Evolutionary conservation across 2,329 filamentous ascomycete species (phyloP).

Genomic region (Graphium sp.): DNA sequence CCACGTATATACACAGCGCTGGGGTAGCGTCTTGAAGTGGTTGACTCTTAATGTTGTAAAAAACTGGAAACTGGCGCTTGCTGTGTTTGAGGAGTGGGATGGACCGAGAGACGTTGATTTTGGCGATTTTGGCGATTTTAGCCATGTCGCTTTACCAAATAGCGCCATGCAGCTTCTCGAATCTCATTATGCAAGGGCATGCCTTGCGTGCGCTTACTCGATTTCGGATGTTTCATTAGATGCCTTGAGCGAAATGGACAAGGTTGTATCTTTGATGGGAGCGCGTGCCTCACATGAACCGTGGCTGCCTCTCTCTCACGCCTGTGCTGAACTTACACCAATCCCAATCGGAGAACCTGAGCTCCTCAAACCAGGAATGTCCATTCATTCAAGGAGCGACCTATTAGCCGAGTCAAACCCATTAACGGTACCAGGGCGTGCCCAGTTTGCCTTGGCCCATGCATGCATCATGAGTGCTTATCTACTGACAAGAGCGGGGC

Average conservation of each 20-base stretch:
- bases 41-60: slow-evolving; percentile 39
- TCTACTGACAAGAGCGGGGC: slow-evolving; percentile 32
- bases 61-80: slow-evolving; percentile 45
- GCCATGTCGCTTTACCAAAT: too few relatives aligned
- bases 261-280: too few relatives aligned
- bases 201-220: slow-evolving; percentile 50
- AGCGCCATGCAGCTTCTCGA: slow-evolving; percentile 42
- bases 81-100: slow-evolving; percentile 54
- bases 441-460: slow-evolving; percentile 41
- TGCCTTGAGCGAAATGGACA: slow-evolving; percentile 27
- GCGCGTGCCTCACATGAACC: too few relatives aligned
- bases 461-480: slow-evolving; percentile 45
- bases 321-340: too few relatives aligned
- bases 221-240: slow-evolving; percentile 41
- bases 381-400: too few relatives aligned
- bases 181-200: slow-evolving; percentile 47
- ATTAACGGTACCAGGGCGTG: slow-evolving; percentile 42
- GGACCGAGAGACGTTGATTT: slow-evolving; percentile 56
- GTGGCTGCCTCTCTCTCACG: too few relatives aligned
- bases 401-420: slow-evolving; percentile 43
- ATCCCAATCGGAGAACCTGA: too few relatives aligned
- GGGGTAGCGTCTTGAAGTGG: slow-evolving; percentile 53
- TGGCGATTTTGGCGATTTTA: slow-evolving; percentile 37
- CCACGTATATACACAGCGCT: not conserved
- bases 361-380: too few relatives aligned